These are phyloP conservation scores for Aspergillus carlsbadensis DNA, from an alignment of 495 filamentous ascomycete species.

Conservation along the genomic window DNA sequence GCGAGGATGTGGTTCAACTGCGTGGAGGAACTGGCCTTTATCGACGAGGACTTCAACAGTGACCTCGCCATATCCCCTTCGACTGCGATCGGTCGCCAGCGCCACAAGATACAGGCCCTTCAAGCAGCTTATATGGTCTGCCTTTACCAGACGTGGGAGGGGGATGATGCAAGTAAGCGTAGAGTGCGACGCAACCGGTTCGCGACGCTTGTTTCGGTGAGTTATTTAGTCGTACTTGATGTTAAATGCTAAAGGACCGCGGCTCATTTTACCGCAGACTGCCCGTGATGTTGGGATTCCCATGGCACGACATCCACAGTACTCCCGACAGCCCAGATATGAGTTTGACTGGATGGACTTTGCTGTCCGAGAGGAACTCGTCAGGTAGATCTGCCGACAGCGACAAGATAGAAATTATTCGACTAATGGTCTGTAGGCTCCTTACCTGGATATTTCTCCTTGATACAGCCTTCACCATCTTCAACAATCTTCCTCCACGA, in stretches of 20 bases:
- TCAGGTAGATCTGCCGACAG: slow-evolving; percentile 14
- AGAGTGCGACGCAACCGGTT: slow-evolving; percentile 24
- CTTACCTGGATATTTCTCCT: slow-evolving; percentile 50
- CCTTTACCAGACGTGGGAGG: slow-evolving; percentile 30
- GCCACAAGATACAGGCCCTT: slow-evolving; percentile 19
- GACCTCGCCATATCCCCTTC: slow-evolving; percentile 11
- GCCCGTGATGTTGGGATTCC: slow-evolving; percentile 25
- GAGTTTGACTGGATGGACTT: slow-evolving; percentile 29
- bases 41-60: slow-evolving; percentile 26
- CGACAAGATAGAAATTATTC: too few species aligned
- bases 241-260: too few species aligned
- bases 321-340: slow-evolving; percentile 12
- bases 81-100: not conserved
- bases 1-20: slow-evolving; percentile 25
- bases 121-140: slow-evolving; percentile 31
- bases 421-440: slow-evolving; percentile 49
- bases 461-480: slow-evolving; percentile 29
- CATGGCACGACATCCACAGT: slow-evolving; percentile 18
- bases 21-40: slow-evolving; percentile 25
- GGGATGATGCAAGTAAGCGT: slow-evolving; percentile 22
- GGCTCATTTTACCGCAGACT: slow-evolving; percentile 8
- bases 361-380: slow-evolving; percentile 23
- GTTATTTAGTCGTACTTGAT: not conserved
- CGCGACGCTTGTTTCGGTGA: slow-evolving; percentile 23
- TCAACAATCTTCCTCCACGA: slow-evolving; percentile 32